Conservation (phyloP, 2,329 filamentous ascomycete genomes). For the Epichloe amarillans region DNA sequence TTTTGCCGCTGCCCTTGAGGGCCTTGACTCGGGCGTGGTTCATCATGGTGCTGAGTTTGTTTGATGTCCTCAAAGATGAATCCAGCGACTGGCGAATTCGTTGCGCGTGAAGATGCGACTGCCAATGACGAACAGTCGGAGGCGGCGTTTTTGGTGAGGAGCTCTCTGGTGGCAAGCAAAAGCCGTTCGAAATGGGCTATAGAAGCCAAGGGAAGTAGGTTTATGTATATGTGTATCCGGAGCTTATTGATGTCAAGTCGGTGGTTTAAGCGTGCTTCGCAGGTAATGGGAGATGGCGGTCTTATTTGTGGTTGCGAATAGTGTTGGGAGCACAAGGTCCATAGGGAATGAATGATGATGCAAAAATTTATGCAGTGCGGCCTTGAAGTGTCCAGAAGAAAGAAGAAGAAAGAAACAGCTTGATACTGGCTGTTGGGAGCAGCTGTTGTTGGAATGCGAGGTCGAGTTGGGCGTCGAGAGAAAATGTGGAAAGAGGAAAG, state of each 20-base stretch:
- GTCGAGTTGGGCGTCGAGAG: not conserved
- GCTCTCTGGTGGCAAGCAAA: not conserved
- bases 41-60: slow-evolving; percentile 27
- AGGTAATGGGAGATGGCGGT: not conserved
- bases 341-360: not conserved
- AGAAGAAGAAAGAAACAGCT: no score
- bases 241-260: not conserved
- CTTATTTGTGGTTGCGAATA: not conserved
- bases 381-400: not conserved
- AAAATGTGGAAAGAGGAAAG: not conserved
- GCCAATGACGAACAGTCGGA: not conserved
- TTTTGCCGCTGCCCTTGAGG: slow-evolving; percentile 58
- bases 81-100: not conserved
- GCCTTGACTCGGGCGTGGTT: slow-evolving; percentile 55
- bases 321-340: slow-evolving; percentile 1
- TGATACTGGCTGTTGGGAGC: not conserved
- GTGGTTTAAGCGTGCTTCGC: not conserved
- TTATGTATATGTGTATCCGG: not conserved
- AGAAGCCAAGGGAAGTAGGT: not conserved
- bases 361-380: not conserved
- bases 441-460: not conserved
- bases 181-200: not conserved
- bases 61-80: not conserved
- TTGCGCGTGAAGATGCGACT: not conserved
- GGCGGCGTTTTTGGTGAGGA: not conserved